Conservation (phyloP, 257 asterid genomes). For the Solanum pennellii region DNA sequence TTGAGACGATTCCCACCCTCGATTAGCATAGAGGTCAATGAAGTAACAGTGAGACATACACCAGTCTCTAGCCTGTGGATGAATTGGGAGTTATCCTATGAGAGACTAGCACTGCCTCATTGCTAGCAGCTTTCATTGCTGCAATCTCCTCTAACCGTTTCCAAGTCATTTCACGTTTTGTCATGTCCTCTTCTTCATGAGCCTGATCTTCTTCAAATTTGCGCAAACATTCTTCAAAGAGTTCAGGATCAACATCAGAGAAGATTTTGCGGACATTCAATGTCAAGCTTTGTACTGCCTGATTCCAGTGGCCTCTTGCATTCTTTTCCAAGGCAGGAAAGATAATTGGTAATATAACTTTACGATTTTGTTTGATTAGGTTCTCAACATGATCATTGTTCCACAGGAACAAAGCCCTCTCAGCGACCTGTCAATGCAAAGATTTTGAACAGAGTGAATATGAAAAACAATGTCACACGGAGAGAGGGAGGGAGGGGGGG, state of each 20-base stretch:
- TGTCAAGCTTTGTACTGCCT: slow-evolving; percentile 76
- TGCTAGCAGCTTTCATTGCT: slow-evolving; percentile 42
- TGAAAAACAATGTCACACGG: not conserved
- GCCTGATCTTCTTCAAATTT: slow-evolving; percentile 70
- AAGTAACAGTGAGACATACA: not conserved
- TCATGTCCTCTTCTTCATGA: slow-evolving; percentile 34
- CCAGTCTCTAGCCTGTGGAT: slow-evolving; percentile 21
- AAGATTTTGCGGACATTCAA: slow-evolving; percentile 81
- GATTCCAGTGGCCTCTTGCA: slow-evolving; percentile 80
- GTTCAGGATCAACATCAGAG: slow-evolving; percentile 59
- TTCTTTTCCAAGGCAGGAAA: slow-evolving; percentile 71
- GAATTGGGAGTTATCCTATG: slow-evolving; percentile 11
- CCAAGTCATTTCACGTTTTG: slow-evolving; percentile 63
- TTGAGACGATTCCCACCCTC: not conserved
- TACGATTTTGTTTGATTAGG: slow-evolving; percentile 80
- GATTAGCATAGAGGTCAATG: not conserved
- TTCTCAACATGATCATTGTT: slow-evolving; percentile 80
- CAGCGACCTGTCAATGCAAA: slow-evolving; percentile 61
- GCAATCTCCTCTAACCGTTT: slow-evolving; percentile 64
- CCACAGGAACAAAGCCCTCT: slow-evolving; percentile 86
- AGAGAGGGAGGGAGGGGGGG: not conserved
- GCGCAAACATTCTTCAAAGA: slow-evolving; percentile 63
- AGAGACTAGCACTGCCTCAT: slow-evolving; percentile 48
- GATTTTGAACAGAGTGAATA: not conserved
- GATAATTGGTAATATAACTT: slow-evolving; percentile 63